These are phyloP conservation scores for Termitomyces sp. DNA, from an alignment of 768 basidiomycete species.

Conservation along the genomic window DNA sequence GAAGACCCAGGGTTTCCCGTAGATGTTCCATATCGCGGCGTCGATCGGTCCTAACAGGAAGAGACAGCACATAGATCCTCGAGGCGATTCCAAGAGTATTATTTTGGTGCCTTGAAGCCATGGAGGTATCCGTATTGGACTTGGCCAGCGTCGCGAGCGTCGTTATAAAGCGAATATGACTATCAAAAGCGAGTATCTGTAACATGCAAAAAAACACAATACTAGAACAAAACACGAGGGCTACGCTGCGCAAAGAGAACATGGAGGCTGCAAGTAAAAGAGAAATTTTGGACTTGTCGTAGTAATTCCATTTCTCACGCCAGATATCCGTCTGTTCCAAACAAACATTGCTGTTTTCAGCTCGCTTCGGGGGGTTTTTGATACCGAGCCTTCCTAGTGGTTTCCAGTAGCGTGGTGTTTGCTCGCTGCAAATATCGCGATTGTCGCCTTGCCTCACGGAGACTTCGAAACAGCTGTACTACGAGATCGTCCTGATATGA, in stretches of 20 bases:
- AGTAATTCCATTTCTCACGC: neutral
- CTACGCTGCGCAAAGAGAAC: constrained; percentile 2
- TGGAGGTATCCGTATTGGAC: neutral
- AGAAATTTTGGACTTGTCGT: no score
- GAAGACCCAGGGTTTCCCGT: constrained; percentile 35
- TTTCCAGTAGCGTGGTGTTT: no score
- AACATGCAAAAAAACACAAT: constrained; percentile 1
- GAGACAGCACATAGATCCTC: constrained; percentile 52
- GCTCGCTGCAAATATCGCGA: no score
- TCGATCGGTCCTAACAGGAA: constrained; percentile 50
- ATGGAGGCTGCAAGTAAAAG: neutral
- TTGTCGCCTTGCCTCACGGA: no score
- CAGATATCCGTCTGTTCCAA: neutral
- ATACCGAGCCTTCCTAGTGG: no score
- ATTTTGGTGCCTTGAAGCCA: neutral
- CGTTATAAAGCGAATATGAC: neutral
- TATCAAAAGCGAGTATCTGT: neutral
- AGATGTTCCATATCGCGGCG: constrained; percentile 53
- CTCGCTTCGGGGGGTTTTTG: no score
- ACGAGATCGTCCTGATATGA: neutral
- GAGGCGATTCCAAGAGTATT: constrained; percentile 32
- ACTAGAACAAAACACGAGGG: neutral
- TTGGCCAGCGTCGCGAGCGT: neutral
- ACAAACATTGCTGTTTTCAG: no score
- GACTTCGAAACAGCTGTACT: no score